Percentiles rank a stretch among this genome's conserved stretches.
These are phyloP conservation scores for Lactarius trivialis DNA, from an alignment of 768 basidiomycete genomes.

Conservation along the genomic window DNA sequence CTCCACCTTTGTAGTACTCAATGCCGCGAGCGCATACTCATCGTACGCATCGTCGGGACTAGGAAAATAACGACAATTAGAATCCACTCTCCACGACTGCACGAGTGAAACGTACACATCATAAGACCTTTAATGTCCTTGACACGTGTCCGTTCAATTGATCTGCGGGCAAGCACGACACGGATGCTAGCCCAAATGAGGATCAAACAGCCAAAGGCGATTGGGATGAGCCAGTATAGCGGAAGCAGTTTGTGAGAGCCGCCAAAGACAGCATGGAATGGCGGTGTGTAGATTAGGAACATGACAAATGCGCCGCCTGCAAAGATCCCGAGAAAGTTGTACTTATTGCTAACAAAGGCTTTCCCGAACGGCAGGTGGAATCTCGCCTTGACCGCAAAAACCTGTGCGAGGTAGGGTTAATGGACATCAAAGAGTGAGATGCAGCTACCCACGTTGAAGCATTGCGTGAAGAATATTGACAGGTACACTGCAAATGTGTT, in stretches of 20 bases:
- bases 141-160: conserved; percentile 47
- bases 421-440: neutral
- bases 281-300: conserved; percentile 64
- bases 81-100: neutral
- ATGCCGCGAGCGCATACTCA: conserved; percentile 26
- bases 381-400: conserved; percentile 61
- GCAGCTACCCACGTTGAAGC: conserved; percentile 49
- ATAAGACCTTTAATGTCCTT: conserved; percentile 61
- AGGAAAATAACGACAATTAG: conserved; percentile 19
- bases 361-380: conserved; percentile 60
- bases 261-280: conserved; percentile 62
- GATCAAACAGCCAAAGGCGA: conserved; percentile 50
- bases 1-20: neutral
- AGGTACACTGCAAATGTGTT: conserved; percentile 40
- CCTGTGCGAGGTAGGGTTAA: conserved; percentile 29
- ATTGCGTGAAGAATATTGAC: conserved; percentile 62
- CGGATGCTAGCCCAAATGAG: conserved; percentile 54
- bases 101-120: conserved; percentile 53
- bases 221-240: conserved; percentile 62
- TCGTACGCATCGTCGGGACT: conserved; percentile 43
- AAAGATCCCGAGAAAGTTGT: conserved; percentile 58
- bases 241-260: conserved; percentile 52
- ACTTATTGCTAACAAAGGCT: conserved; percentile 48
- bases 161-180: conserved; percentile 50
- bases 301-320: conserved; percentile 57